phyloP scores from a whole-genome alignment of 2,329 filamentous ascomycete genomes.

The Verticillium tricorpus region DNA sequence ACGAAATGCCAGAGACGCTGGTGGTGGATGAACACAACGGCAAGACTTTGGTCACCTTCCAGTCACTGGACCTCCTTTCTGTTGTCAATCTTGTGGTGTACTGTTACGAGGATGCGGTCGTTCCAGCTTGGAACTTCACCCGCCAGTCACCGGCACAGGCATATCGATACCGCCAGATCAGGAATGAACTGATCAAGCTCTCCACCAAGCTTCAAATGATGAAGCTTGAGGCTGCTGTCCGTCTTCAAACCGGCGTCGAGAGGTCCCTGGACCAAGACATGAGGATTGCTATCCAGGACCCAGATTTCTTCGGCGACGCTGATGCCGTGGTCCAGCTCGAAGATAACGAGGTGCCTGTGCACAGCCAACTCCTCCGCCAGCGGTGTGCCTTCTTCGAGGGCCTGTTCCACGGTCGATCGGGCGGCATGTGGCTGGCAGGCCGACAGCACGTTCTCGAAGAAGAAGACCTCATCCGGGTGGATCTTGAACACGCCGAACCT shows the following conservation, averaged over 20 bases:
- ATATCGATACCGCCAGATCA: conserved; percentile 71
- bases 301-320: conserved; percentile 69
- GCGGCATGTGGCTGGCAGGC: conserved; percentile 75
- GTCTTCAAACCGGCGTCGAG: conserved; percentile 65
- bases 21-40: conserved; percentile 47
- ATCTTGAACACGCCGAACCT: conserved; percentile 75
- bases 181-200: conserved; percentile 83
- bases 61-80: conserved; percentile 68
- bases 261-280: conserved; percentile 66
- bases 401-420: conserved; percentile 82
- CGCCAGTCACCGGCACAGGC: conserved; percentile 61
- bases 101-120: conserved; percentile 71
- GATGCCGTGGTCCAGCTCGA: conserved; percentile 78
- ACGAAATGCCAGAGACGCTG: conserved; percentile 56
- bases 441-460: conserved; percentile 46
- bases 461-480: conserved; percentile 57
- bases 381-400: conserved; percentile 90
- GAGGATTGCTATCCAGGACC: conserved; percentile 61
- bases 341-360: conserved; percentile 65
- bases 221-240: conserved; percentile 71
- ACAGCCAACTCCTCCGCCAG: conserved; percentile 75
- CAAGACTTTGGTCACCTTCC: conserved; percentile 58
- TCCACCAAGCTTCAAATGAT: conserved; percentile 66
- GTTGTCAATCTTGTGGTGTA: conserved; percentile 77
- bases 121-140: conserved; percentile 84